phyloP scores from a whole-genome alignment of 805 yeast species.

The Myxozyma vanderwaltii region DNA sequence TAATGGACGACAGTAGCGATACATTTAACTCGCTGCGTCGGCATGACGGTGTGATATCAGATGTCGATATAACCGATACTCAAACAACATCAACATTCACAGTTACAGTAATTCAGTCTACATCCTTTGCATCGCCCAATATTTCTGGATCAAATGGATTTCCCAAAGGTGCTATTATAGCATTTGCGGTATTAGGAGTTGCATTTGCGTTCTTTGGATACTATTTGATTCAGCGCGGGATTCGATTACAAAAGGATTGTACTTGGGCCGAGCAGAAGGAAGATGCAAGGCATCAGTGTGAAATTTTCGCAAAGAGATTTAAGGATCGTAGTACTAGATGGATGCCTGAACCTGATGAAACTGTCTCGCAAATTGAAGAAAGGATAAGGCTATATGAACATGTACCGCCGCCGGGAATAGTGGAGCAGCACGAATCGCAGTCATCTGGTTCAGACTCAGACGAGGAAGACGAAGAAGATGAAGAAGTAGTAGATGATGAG shows the following conservation, averaged over 20 bases:
- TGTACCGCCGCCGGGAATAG: too few species aligned
- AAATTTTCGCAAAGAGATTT: neutral
- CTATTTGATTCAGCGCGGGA: constrained; percentile 4
- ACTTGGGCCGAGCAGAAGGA: constrained; percentile 17
- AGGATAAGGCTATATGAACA: neutral
- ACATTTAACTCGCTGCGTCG: neutral
- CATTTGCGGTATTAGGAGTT: constrained; percentile 21
- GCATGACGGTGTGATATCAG: neutral
- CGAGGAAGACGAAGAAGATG: neutral
- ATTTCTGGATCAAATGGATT: constrained; percentile 3
- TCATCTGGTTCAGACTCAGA: neutral
- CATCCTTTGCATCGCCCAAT: constrained; percentile 5
- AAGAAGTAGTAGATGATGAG: neutral
- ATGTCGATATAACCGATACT: neutral
- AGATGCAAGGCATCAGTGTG: constrained; percentile 13
- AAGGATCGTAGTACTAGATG: neutral
- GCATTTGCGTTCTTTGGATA: constrained; percentile 17
- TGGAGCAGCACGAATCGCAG: neutral
- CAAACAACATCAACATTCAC: constrained; percentile 6
- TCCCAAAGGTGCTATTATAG: constrained; percentile 19
- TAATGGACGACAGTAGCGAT: neutral
- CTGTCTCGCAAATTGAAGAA: neutral
- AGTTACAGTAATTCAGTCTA: neutral
- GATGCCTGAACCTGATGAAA: neutral
- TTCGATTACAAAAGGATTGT: neutral